Conservation (phyloP, 2,329 filamentous ascomycete species). For the Salinomyces thailandicus region DNA sequence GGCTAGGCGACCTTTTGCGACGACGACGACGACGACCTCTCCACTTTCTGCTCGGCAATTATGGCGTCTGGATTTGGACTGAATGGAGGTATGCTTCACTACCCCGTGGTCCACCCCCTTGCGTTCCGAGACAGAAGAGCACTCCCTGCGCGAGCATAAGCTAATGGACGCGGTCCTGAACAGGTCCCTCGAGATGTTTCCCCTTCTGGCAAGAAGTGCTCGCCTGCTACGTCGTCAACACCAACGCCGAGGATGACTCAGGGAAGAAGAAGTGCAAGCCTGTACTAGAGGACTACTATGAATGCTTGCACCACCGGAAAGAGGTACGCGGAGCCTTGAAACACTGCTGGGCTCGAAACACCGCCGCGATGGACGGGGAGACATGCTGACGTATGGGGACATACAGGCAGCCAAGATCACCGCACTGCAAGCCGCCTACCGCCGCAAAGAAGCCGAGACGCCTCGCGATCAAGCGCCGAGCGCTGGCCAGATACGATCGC, state of each 20-base stretch:
- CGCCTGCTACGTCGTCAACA: conserved; percentile 96
- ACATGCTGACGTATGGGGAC: neutral
- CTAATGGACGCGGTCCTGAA: neutral
- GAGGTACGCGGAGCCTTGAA: conserved; percentile 74
- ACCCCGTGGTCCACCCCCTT: neutral
- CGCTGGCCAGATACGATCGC: conserved; percentile 74
- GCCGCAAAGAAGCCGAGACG: conserved; percentile 64
- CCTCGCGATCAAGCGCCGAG: conserved; percentile 71
- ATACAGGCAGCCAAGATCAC: conserved; percentile 63
- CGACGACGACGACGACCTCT: neutral
- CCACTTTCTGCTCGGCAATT: neutral
- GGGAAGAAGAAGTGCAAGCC: conserved; percentile 82
- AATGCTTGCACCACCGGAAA: conserved; percentile 97
- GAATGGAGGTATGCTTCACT: conserved; percentile 3
- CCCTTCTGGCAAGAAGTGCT: conserved; percentile 99
- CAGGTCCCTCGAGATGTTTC: conserved; percentile 75
- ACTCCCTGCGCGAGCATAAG: neutral
- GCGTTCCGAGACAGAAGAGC: neutral
- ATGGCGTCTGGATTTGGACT: conserved; percentile 7
- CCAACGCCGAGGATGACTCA: conserved; percentile 61
- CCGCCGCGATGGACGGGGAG: neutral
- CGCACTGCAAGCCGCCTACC: conserved; percentile 73
- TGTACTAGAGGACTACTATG: conserved; percentile 91
- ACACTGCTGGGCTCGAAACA: neutral
- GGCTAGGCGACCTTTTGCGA: neutral